Evolutionary conservation across 2,329 filamentous ascomycete species (phyloP).

Genomic region (Fusarium nodosum): DNA sequence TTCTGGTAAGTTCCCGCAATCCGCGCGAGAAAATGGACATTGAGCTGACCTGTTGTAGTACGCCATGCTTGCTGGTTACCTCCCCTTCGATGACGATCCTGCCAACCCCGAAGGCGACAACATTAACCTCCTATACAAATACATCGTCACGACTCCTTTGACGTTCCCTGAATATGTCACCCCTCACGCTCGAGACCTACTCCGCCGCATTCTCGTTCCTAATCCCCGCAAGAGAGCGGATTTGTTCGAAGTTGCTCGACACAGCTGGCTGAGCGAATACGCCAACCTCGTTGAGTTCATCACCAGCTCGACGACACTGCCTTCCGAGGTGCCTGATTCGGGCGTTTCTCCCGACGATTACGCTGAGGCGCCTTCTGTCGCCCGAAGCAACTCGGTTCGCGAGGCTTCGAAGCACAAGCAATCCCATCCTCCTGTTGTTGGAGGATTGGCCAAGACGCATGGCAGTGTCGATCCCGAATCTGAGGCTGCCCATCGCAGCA

Average conservation of each 20-base stretch:
- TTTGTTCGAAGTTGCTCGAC: conserved; percentile 94
- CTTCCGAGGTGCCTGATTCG: conserved; percentile 85
- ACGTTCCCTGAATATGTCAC: conserved; percentile 99
- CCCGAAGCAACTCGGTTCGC: conserved; percentile 92
- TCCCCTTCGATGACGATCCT: conserved; percentile 98
- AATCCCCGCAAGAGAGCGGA: conserved; percentile 96
- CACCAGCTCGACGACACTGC: conserved; percentile 92
- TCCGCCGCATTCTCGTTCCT: conserved; percentile 93
- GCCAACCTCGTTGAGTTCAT: conserved; percentile 97
- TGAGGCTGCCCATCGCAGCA: conserved; percentile 68
- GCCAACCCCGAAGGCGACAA: conserved; percentile 99
- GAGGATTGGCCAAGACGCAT: conserved; percentile 79
- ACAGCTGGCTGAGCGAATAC: conserved; percentile 98
- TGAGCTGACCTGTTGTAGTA: conserved; percentile 72
- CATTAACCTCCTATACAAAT: conserved; percentile 99
- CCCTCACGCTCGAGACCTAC: conserved; percentile 91
- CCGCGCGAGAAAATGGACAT: not conserved
- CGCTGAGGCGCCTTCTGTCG: conserved; percentile 72
- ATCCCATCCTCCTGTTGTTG: conserved; percentile 62
- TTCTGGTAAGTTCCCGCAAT: conserved; percentile 76
- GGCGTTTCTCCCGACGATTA: conserved; percentile 72
- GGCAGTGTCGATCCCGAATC: conserved; percentile 78
- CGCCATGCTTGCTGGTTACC: conserved; percentile 96
- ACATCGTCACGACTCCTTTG: conserved; percentile 96
- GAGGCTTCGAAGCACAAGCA: conserved; percentile 81